Evolutionary conservation across 495 filamentous ascomycete species (phyloP).

Genomic region (Penicillium canariense): DNA sequence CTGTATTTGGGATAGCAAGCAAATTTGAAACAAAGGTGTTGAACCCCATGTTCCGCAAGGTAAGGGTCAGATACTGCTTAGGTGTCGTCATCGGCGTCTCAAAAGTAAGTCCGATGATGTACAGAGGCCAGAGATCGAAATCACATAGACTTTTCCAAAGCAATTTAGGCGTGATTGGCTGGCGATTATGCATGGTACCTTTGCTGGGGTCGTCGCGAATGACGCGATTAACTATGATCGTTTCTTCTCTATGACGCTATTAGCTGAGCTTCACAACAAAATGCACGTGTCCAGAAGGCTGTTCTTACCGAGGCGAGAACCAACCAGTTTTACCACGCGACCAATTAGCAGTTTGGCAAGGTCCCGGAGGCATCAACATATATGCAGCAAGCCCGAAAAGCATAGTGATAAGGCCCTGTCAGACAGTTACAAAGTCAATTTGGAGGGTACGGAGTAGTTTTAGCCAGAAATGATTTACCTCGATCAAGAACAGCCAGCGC

Average conservation of each 20-base stretch:
- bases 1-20: conserved; percentile 56
- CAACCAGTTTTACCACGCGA: conserved; percentile 66
- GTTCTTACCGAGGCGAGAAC: conserved; percentile 53
- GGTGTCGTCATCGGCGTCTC: conserved; percentile 51
- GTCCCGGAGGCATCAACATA: conserved; percentile 52
- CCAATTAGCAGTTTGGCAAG: conserved; percentile 52
- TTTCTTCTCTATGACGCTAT: conserved; percentile 28
- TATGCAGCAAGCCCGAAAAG: conserved; percentile 51
- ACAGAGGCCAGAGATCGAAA: conserved; percentile 55
- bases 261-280: not conserved
- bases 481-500: conserved; percentile 52
- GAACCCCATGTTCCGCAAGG: conserved; percentile 58
- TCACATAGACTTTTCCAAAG: conserved; percentile 53
- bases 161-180: conserved; percentile 45
- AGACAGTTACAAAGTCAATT: not conserved
- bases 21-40: conserved; percentile 64
- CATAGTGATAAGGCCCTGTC: conserved; percentile 49
- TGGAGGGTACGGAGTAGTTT: not conserved
- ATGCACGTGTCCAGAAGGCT: not conserved
- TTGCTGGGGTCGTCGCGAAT: conserved; percentile 73
- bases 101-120: conserved; percentile 50
- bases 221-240: conserved; percentile 71
- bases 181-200: conserved; percentile 59
- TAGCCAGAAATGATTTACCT: conserved; percentile 12
- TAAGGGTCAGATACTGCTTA: conserved; percentile 60